A percentile compares a stretch with the other conserved stretches of the same genome.
These are phyloP conservation scores for Pythium insidiosum DNA, from an alignment of 352 stramenopile genomes.

Conservation along the genomic window DNA sequence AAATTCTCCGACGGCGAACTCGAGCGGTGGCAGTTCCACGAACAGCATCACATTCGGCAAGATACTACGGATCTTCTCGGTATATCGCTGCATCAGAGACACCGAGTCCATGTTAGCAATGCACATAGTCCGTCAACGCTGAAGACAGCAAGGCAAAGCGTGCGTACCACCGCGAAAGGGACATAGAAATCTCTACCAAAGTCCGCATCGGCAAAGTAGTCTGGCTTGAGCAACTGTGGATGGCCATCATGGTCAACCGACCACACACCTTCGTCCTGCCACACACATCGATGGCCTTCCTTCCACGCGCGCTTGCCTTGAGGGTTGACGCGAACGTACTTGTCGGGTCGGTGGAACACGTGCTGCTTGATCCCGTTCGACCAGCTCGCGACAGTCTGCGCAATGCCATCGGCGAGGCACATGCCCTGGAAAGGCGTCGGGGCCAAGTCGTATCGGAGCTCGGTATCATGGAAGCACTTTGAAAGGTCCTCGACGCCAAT, in stretches of 20 bases:
- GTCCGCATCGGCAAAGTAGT: conserved; percentile 64
- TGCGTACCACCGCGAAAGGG: conserved; percentile 70
- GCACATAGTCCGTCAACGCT: background rate
- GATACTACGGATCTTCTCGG: conserved; percentile 40
- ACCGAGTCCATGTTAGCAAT: background rate
- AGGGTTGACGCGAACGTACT: conserved; percentile 37
- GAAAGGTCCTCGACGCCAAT: conserved; percentile 58
- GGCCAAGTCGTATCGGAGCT: conserved; percentile 65
- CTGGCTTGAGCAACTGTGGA: conserved; percentile 39
- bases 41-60: conserved; percentile 69
- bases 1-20: conserved; percentile 65
- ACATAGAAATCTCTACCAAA: conserved; percentile 82
- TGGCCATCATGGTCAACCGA: conserved; percentile 27
- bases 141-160: conserved; percentile 17
- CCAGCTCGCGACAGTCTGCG: conserved; percentile 57
- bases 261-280: conserved; percentile 80
- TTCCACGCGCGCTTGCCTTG: conserved; percentile 61
- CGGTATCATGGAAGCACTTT: conserved; percentile 36
- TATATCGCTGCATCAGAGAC: conserved; percentile 35
- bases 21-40: conserved; percentile 67
- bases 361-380: conserved; percentile 71
- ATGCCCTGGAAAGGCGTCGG: conserved; percentile 83
- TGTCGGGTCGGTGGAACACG: conserved; percentile 44
- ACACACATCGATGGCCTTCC: conserved; percentile 58
- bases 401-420: conserved; percentile 57